phyloP scores from a whole-genome alignment of 2,329 filamentous ascomycete species.

The Lecanoromycetidae sp. region DNA sequence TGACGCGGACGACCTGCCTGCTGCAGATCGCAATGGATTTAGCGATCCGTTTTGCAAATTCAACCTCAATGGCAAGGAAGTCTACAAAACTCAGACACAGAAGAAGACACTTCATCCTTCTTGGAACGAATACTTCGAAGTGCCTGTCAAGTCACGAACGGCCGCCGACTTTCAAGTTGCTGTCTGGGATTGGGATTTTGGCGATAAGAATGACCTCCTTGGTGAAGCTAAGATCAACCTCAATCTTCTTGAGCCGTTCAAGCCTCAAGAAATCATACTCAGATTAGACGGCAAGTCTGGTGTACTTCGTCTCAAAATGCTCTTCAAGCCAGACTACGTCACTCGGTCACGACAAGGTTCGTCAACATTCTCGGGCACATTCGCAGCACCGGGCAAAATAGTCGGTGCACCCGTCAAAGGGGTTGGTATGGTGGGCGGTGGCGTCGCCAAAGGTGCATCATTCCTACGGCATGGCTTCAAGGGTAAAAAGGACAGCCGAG shows the following conservation, averaged over 20 bases:
- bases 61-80: constrained; percentile 71
- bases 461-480: constrained; percentile 81
- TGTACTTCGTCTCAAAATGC: constrained; percentile 63
- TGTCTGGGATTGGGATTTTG: constrained; percentile 94
- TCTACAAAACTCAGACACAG: constrained; percentile 89
- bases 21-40: constrained; percentile 90
- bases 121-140: constrained; percentile 95
- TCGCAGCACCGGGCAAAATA: constrained; percentile 75
- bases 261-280: constrained; percentile 60
- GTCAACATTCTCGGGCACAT: constrained; percentile 84
- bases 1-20: constrained; percentile 74
- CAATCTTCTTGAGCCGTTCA: constrained; percentile 72
- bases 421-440: constrained; percentile 63
- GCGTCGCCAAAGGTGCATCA: constrained; percentile 77
- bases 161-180: constrained; percentile 71
- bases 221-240: constrained; percentile 66
- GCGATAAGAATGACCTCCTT: constrained; percentile 84
- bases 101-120: constrained; percentile 93
- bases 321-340: constrained; percentile 91
- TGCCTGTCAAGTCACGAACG: constrained; percentile 69
- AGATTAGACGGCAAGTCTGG: constrained; percentile 82
- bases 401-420: constrained; percentile 95
- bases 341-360: constrained; percentile 77
- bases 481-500: constrained; percentile 44
- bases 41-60: constrained; percentile 97